Evolutionary conservation across 1,284 basidiomycete species (phyloP), one percentile per base, ranked within the genome.

Genomic region (Heterobasidion irregulare): DNA sequence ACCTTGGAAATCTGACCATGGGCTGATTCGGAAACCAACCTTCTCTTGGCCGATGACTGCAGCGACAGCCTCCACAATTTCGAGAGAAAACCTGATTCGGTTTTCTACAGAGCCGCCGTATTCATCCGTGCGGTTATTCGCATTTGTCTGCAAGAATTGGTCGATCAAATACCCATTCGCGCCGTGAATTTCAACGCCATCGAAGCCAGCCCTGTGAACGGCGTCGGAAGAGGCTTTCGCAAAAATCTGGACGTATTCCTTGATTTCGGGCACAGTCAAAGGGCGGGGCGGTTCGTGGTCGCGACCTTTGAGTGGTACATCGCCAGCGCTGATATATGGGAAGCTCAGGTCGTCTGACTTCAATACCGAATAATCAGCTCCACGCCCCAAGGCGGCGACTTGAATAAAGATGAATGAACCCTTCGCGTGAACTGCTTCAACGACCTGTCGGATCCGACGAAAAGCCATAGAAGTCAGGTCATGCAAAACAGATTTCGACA

Each of bases 71-170:
- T 74, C 70, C 19, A 76, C 64, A 13, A 78, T 71, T 62, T 74
- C 72, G 58, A 82, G 66, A 1, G 71, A 61, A 56, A 85, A 84
- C 10, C 77, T 68, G 2, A 69, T 61, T 15, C 83, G 70, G 62
- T 83, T 83, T 65, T 81, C 78, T 18, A 80, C 57, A 2, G 72
- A 72, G 3, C 82, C 83, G 6, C 83, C 83, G 63, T 82, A 87
- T 49, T 73, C 68, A 66, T 86, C 83, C 13, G 75, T 79, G 34
- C 82, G 76, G 38, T 74, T 70, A 69, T 84, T 84, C 49, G 71
- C 62, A 1, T 63, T 61, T 51, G 68, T 64, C 41, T 73, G 68
- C 48, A 74, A 46, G 64, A 75, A 77, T 59, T 74, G 69, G 61
- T 72, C 70, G 47, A 73, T 50, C 6, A 76, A 62, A 59, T 72